Evolutionary conservation across 2,329 filamentous ascomycete species (phyloP).

Genomic region (Aspergillus oerlinghausenensis): DNA sequence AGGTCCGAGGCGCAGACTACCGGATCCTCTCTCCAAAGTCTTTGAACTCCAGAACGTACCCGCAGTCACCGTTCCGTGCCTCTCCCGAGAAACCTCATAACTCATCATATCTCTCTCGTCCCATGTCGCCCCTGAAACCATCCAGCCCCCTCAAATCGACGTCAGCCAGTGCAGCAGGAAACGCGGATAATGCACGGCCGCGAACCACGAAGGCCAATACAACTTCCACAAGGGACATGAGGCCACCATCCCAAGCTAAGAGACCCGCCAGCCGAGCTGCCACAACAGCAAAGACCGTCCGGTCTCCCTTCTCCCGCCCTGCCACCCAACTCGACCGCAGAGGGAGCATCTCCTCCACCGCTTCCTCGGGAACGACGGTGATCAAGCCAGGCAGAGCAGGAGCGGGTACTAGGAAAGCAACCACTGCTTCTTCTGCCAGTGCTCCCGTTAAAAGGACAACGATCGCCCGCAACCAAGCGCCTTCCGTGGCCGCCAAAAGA

Average conservation of each 20-base stretch:
- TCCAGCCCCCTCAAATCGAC: conserved; percentile 37
- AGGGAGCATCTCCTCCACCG: conserved; percentile 34
- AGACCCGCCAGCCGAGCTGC: conserved; percentile 28
- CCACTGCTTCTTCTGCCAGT: conserved; percentile 20
- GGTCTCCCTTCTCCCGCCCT: conserved; percentile 30
- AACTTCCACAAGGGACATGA: conserved; percentile 23
- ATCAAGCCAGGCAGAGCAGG: conserved; percentile 27
- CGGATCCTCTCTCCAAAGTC: conserved; percentile 76
- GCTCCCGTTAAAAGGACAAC: conserved; percentile 28
- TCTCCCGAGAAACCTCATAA: conserved; percentile 40
- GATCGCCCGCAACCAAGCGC: conserved; percentile 25
- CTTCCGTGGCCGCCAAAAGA: conserved; percentile 34
- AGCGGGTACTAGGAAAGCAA: conserved; percentile 26
- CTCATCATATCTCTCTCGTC: conserved; percentile 56
- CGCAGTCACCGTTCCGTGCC: conserved; percentile 50
- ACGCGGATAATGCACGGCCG: conserved; percentile 16
- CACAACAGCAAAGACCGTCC: conserved; percentile 24
- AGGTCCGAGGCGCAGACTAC: conserved; percentile 44
- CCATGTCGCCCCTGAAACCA: conserved; percentile 60
- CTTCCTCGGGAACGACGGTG: conserved; percentile 37
- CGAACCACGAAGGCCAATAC: conserved; percentile 22
- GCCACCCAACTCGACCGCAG: conserved; percentile 37
- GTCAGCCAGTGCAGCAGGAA: conserved; percentile 15
- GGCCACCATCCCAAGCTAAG: conserved; percentile 24
- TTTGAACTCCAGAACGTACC: conserved; percentile 68